Base-by-base conservation (phyloP, 2,329 filamentous ascomycete species). In the Verticillium nonalfalfae region DNA sequence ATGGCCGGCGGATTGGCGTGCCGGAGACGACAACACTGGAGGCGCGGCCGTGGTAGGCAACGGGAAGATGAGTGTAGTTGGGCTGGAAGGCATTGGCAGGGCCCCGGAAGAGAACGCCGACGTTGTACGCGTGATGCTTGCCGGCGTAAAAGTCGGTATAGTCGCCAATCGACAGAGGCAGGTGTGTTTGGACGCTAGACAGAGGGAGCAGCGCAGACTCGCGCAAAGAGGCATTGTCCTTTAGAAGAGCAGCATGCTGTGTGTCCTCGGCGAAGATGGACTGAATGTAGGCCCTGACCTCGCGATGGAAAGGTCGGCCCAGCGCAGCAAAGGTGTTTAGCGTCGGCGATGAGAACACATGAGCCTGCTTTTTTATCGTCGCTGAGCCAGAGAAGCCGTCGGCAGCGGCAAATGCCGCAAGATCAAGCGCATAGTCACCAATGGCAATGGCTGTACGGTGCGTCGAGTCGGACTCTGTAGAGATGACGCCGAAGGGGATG, bases 121-220 rank as follows among this genome's bases (percentile, higher is more conserved):
- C 80, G 66, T 76, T 76, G 77, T 86, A 90, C 5, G 91, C 91
- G 74, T 95, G 91, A 70, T 93, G 88, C 68, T 88, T 77, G 57
- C 91, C 90, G 14, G 89, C 91, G 70, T 91, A 95, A 76, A 94
- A 95, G 71, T 95, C 91, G 1, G 90, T 91, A 72, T 94, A 94
- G 71, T 94, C 91, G 36, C 90, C 89, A 68, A 94, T 91, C 40
- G 83, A 78, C 79, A 95, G 85, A 1, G 91, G 91, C 1, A 94
- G 68, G 65, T 93, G 90, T 68, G 83, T 88, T 63, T 78, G 82
- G n/a, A 88, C 83, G 4, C 83, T 81, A 35, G 72, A 56, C 1
- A 69, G 61, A 7, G 68, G 67, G 4, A 77, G 7, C 14, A 76
- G 60, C 7, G 71, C 72, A 1, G 63, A 40, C 9, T 68, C 60